Base-by-base conservation (phyloP, 164 flowering plant species). In the Tinospora cordifolia region DNA sequence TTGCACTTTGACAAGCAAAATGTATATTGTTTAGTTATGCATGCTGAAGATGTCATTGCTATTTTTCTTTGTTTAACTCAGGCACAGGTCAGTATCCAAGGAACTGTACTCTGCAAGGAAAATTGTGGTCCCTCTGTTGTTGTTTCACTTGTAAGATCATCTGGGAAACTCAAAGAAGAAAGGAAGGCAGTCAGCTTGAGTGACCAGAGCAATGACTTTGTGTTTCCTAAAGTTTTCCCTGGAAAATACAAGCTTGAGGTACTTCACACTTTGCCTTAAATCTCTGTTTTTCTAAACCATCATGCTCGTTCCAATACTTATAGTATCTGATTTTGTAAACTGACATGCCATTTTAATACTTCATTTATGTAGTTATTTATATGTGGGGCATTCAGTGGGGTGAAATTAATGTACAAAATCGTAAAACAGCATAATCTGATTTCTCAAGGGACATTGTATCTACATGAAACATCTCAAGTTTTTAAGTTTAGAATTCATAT, bases 161-260 rank as follows among this genome's bases (percentile, higher is more conserved):
- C 76, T 69, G 80, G 79, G 36, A 82, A 72, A 70, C 69, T 57
- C 68, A 75, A 74, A 69, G 82, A 76, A 62, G 90, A 80, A 76
- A 85, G 59, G 38, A 84, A 75, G 78, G 84, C 84, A 57, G 75
- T 84, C 70, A 68, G 71, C 78, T 81, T 92, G 87, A 78, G 84
- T 71, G 75, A 85, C 63, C 85, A 83, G 67, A 85, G 81, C 75
- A 76, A 66, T 77, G 79, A 85, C 60, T 95, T 95, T 75, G 66
- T 78, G 36, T 89, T 95, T 78, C 34, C 83, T 22, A 78, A 88
- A 77, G 89, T 95, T 66, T 81, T 87, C 44, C 99, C 99, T 70
- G 98, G 99, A 58, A 90, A 89, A 72, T 89, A 95, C 77, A 83
- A 76, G 77, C 81, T 92, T 71, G 92, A 89, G 99, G 99, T 95